Percentiles rank a stretch among this genome's conserved stretches.
phyloP scores from a whole-genome alignment of 176 grass and related monocot species.

The Secale cereale region DNA sequence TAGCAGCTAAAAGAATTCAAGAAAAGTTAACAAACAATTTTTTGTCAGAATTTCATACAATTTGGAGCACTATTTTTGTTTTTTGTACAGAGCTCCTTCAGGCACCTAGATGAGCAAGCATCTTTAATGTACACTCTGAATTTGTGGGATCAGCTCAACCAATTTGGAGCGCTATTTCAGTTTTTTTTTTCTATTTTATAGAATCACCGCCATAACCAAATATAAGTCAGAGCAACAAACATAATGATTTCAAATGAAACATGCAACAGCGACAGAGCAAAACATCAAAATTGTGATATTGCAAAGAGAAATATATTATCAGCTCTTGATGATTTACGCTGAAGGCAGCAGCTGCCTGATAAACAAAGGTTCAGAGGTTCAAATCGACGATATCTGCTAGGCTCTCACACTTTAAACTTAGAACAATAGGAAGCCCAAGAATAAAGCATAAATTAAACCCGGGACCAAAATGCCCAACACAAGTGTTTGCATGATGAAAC shows the following conservation, averaged over 20 bases:
- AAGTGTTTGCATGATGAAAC: background rate
- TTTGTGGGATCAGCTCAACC: too few relatives aligned
- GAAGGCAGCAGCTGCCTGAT: background rate
- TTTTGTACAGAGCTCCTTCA: too few relatives aligned
- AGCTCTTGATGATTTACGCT: background rate
- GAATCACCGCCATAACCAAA: too few relatives aligned
- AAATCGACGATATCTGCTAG: background rate
- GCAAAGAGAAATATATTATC: background rate
- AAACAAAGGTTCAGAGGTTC: conserved; percentile 26
- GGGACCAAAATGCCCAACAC: background rate
- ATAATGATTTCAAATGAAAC: background rate
- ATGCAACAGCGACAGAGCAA: background rate
- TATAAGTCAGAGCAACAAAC: background rate
- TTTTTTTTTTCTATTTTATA: too few relatives aligned
- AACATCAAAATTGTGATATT: background rate
- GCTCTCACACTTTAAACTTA: conserved; percentile 21
- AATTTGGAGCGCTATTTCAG: too few relatives aligned
- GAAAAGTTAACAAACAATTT: too few relatives aligned
- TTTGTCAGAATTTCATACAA: too few relatives aligned
- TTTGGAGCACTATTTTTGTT: too few relatives aligned
- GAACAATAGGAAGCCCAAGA: conserved; percentile 8
- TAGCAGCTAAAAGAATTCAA: too few relatives aligned
- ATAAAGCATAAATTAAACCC: conserved; percentile 19
- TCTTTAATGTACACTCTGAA: too few relatives aligned
- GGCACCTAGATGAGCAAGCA: too few relatives aligned